Percentiles rank a stretch among this genome's conserved stretches.
Evolutionary conservation across 2,329 filamentous ascomycete genomes (phyloP).

Genomic region (Leptographium radiaticola): DNA sequence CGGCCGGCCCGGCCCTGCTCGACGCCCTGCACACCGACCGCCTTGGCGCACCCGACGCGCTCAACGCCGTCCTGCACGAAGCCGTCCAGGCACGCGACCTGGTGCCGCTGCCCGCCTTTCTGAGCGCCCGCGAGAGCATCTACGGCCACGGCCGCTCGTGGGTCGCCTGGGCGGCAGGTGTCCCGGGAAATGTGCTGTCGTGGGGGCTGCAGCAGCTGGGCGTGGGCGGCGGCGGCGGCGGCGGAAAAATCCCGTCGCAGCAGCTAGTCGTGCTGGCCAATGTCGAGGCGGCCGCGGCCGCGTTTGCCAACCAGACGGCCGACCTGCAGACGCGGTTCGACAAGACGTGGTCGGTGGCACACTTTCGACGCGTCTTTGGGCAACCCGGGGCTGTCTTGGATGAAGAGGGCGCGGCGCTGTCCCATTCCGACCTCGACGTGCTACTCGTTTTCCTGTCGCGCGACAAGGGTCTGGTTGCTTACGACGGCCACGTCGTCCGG

Average conservation of each 20-base stretch:
- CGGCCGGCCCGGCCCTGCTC: slow-evolving; percentile 49
- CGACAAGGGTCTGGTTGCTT: slow-evolving; percentile 46
- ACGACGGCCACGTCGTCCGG: slow-evolving; percentile 51
- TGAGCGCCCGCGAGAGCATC: slow-evolving; percentile 52
- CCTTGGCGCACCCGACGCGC: slow-evolving; percentile 67
- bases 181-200: slow-evolving; percentile 51
- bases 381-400: slow-evolving; percentile 27
- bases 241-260: slow-evolving; percentile 29
- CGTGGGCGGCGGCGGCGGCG: slow-evolving; percentile 31
- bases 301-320: slow-evolving; percentile 32
- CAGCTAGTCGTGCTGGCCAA: slow-evolving; percentile 54
- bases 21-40: slow-evolving; percentile 61
- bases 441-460: slow-evolving; percentile 57
- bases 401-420: slow-evolving; percentile 28
- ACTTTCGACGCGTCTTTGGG: slow-evolving; percentile 48
- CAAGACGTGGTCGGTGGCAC: slow-evolving; percentile 51
- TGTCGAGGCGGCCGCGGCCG: slow-evolving; percentile 44
- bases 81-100: slow-evolving; percentile 56
- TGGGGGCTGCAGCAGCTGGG: slow-evolving; percentile 67
- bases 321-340: slow-evolving; percentile 42
- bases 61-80: slow-evolving; percentile 67
- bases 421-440: slow-evolving; percentile 53
- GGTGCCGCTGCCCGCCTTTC: slow-evolving; percentile 58
- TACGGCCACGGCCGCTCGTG: slow-evolving; percentile 48
- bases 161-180: slow-evolving; percentile 54